Base-by-base conservation (phyloP, 148 eudicot genomes). In the Heliamphora exappendiculata region DNA sequence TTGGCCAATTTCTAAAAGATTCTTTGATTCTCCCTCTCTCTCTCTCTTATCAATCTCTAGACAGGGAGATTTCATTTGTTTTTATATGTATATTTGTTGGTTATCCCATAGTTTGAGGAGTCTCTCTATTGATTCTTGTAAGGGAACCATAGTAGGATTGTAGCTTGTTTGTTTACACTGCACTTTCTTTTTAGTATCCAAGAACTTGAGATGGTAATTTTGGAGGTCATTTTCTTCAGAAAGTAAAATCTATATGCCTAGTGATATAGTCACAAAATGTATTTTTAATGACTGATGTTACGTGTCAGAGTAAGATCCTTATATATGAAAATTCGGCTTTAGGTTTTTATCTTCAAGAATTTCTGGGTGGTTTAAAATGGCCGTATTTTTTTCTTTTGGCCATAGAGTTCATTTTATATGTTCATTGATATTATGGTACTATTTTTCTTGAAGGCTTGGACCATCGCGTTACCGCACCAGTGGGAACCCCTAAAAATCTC, bases 381-480 rank as follows among this genome's bases (percentile, higher is more conserved):
- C 8, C n/a, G n/a, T 53, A 36, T 28, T 12, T 20, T 37, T 70
- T 57, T 70, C 37, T 77, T 7, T 22, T 47, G 20, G 12, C 24
- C 31, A 57, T 62, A 22, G 5, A 13, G 58, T 74, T 75, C 36
- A 42, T 62, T 62, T 75, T 20, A 24, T 75, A 45, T 33, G 39
- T 65, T 75, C 26, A 73, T 71, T 73, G 39, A 55, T 28, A 58
- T 58, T 29, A 22, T 45, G 6, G 5, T 34, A 34, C n/a, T 68
- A 69, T 50, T 37, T 72, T 55, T 28, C 68, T 72, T 78, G 58
- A 84, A 92, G 97, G 83, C 60, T 81, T 89, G 89, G 91, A 86
- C 62, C 89, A 89, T 74, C 80, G 91, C 73, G 51, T 60, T 24
- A 92, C 91, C 17, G 93, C 92, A 60, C 94, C 97, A 60, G 76